Evolutionary conservation across 1,284 basidiomycete species (phyloP), one percentile per base, ranked within the genome.

Genomic region (Vanrija sp.): DNA sequence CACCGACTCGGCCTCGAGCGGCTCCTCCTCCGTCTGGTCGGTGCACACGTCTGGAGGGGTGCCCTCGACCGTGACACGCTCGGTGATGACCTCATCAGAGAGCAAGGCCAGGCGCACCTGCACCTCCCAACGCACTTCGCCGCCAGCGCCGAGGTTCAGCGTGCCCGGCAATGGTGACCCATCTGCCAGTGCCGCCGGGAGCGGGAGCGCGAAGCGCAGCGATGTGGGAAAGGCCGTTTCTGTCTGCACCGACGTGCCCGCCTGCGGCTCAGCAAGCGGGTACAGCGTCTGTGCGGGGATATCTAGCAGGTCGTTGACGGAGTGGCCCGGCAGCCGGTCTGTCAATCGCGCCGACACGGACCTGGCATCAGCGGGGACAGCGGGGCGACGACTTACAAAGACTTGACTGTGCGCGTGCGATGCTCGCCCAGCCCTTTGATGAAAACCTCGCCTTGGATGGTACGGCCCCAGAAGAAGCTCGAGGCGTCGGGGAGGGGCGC

Each of bases 381-480:
- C 14, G 21, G 38, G 38, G 21, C 18, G 38, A 8, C 16, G 19
- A 67, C 71, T 65, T 45, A 71, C 71, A 73, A 54, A 8, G 58
- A 61, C 51, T 64, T 46, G 5, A 73, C 71, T 6, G 64, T 61
- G 12, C 55, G 47, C 0, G 57, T 54, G 10, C 64, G 60, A 21
- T 62, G 51, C 48, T 67, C 65, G 5, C 73, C 73, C 16, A 75
- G 58, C 7, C 73, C 73, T 49, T 75, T 75, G 42, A 73, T 72
- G 54, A 68, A 75, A 19, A 75, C 65, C 49, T 75, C 73, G 40
- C 73, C 73, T 49, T 75, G 73, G 10, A 75, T 63, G 0, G 66
- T 69, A 43, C 60, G 54, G 15, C 70, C 73, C 65, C 67, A 71
- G 61, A 73, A 73, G 65, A 73, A 75, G 53, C 66, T 69, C 38